phyloP scores from a whole-genome alignment of 495 filamentous ascomycete species.

The Penicillium taxi region DNA sequence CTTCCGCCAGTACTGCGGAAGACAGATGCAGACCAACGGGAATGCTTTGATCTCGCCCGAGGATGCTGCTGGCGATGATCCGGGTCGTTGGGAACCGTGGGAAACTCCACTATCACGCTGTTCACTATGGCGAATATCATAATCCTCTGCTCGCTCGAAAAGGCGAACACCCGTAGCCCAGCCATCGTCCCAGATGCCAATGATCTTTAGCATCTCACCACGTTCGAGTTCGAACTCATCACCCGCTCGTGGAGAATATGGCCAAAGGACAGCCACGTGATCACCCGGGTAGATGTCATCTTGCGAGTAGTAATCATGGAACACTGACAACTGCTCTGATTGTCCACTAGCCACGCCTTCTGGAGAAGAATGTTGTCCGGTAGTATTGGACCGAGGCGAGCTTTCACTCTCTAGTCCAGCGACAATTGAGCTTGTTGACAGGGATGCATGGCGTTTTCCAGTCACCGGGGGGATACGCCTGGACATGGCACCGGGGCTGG shows the following conservation, averaged over 20 bases:
- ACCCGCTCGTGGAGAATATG: constrained; percentile 84
- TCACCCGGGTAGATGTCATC: constrained; percentile 93
- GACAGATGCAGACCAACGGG: constrained; percentile 93
- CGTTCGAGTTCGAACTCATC: constrained; percentile 93
- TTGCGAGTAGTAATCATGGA: constrained; percentile 98
- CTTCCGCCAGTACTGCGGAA: constrained; percentile 95
- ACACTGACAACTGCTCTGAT: constrained; percentile 87
- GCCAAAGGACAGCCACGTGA: constrained; percentile 88
- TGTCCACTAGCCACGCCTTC: constrained; percentile 78
- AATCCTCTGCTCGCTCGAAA: constrained; percentile 79
- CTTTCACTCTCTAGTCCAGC: constrained; percentile 58
- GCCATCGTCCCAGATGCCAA: constrained; percentile 99
- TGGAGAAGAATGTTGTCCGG: constrained; percentile 72
- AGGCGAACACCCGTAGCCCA: constrained; percentile 93
- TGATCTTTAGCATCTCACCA: constrained; percentile 96
- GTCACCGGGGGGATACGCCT: constrained; percentile 51
- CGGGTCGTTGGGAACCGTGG: constrained; percentile 59
- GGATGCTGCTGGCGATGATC: constrained; percentile 55
- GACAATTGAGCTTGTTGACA: constrained; percentile 79
- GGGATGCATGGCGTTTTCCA: constrained; percentile 75
- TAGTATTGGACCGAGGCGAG: constrained; percentile 67
- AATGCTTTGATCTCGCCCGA: constrained; percentile 95
- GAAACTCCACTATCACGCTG: constrained; percentile 93
- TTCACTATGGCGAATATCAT: constrained; percentile 63
- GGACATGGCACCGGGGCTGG: constrained; percentile 69